Percentiles rank a stretch among this genome's conserved stretches.
Evolutionary conservation across 2,329 filamentous ascomycete genomes (phyloP).

Genomic region (Paecilomyces variotii): DNA sequence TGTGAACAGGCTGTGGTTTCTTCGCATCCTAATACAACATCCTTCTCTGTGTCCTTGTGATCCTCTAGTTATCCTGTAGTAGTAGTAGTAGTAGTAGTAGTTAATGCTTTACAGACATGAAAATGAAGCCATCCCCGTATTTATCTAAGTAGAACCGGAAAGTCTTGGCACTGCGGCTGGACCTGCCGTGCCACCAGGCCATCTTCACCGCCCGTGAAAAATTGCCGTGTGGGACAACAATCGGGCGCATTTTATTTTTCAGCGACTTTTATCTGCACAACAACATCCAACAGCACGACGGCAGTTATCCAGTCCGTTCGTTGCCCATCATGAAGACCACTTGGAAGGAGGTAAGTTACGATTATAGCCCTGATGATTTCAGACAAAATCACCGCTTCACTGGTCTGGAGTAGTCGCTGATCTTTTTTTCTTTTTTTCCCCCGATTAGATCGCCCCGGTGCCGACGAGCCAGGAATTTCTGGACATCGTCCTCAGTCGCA

Average conservation of each 20-base stretch:
- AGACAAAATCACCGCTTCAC: no score
- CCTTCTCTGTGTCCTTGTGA: background rate
- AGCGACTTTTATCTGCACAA: constrained; percentile 1
- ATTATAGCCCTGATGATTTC: constrained; percentile 1
- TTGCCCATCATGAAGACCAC: constrained; percentile 49
- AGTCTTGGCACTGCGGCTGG: background rate
- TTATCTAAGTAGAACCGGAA: no score
- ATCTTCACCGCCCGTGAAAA: constrained; percentile 4
- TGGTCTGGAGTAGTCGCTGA: constrained; percentile 12
- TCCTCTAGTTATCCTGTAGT: no score
- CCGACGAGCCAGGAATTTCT: constrained; percentile 93
- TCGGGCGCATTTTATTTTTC: constrained; percentile 5
- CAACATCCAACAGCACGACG: constrained; percentile 9
- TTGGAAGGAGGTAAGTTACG: constrained; percentile 46
- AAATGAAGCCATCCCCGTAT: background rate
- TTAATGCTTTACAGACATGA: no score
- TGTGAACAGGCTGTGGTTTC: background rate
- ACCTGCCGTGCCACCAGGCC: constrained; percentile 2
- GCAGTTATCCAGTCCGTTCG: constrained; percentile 4
- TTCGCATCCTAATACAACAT: background rate
- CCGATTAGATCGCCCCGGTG: constrained; percentile 63
- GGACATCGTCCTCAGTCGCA: constrained; percentile 91
- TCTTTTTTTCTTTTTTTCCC: constrained; percentile 32
- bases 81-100: no score
- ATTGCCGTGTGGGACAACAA: constrained; percentile 3